A percentile compares a stretch with the other conserved stretches of the same genome.
Evolutionary conservation across 2,329 filamentous ascomycete genomes (phyloP).

Genomic region (Cordyceps javanica): DNA sequence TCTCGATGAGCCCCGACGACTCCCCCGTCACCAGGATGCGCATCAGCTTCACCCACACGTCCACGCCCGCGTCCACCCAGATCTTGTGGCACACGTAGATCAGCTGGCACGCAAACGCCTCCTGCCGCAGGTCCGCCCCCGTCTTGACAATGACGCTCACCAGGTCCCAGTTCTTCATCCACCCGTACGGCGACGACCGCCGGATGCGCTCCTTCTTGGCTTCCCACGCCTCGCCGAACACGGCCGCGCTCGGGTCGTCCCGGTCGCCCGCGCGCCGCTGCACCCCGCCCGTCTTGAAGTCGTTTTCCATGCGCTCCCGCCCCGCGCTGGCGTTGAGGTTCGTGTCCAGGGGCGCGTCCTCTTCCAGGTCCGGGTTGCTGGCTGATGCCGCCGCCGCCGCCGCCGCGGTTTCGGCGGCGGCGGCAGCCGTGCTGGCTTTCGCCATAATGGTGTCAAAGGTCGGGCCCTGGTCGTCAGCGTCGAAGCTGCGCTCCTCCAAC

Average conservation of each 20-base stretch:
- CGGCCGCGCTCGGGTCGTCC: conserved; percentile 78
- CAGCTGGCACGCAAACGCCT: conserved; percentile 80
- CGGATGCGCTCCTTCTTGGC: conserved; percentile 79
- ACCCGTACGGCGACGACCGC: conserved; percentile 76
- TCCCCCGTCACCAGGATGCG: conserved; percentile 80
- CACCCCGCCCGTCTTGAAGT: conserved; percentile 78
- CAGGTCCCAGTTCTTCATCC: conserved; percentile 87
- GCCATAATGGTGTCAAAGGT: conserved; percentile 81
- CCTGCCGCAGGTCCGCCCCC: conserved; percentile 73
- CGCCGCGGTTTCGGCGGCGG: too few relatives aligned
- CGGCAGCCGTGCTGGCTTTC: conserved; percentile 52
- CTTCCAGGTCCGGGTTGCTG: conserved; percentile 46
- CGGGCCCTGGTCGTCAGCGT: conserved; percentile 64
- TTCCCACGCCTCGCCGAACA: conserved; percentile 82
- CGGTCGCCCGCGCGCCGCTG: conserved; percentile 75
- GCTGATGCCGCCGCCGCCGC: conserved; percentile 31
- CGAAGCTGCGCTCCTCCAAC: conserved; percentile 78
- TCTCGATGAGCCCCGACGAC: conserved; percentile 78
- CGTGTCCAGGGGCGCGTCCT: conserved; percentile 45
- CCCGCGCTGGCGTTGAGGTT: conserved; percentile 64
- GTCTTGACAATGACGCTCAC: conserved; percentile 86
- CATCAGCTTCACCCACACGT: conserved; percentile 88
- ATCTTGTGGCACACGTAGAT: conserved; percentile 78
- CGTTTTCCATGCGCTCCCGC: conserved; percentile 81
- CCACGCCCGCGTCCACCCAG: conserved; percentile 66